These are phyloP conservation scores for Podospora pseudopauciseta DNA, from an alignment of 495 filamentous ascomycete species.

Conservation along the genomic window DNA sequence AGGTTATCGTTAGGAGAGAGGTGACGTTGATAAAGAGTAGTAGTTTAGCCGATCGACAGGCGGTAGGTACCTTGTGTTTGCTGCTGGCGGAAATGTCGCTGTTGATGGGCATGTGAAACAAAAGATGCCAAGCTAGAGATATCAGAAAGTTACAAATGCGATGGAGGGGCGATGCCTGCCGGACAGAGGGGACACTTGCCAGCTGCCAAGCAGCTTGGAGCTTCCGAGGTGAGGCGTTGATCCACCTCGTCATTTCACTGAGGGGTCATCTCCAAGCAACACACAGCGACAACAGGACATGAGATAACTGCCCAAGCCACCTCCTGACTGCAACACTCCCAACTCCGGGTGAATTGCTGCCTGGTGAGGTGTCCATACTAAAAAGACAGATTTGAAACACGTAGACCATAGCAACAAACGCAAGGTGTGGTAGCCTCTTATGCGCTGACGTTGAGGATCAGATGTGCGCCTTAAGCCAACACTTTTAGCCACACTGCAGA, in stretches of 20 bases:
- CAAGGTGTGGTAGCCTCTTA: slow-evolving; percentile 20
- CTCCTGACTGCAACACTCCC: slow-evolving; percentile 16
- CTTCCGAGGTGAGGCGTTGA: neutral
- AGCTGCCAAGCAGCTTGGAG: neutral
- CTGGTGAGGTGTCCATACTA: slow-evolving; percentile 1
- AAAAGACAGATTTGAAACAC: slow-evolving; percentile 8
- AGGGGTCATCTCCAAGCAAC: slow-evolving; percentile 7
- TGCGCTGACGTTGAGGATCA: slow-evolving; percentile 44
- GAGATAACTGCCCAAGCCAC: slow-evolving; percentile 20
- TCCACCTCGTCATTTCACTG: neutral
- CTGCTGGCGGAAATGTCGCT: neutral
- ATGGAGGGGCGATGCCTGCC: neutral
- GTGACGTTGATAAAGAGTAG: too few species aligned
- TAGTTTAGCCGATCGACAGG: too few species aligned
- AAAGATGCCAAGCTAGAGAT: neutral
- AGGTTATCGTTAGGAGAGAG: too few species aligned
- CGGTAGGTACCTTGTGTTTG: neutral
- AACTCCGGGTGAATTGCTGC: slow-evolving; percentile 22
- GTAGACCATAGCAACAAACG: slow-evolving; percentile 1
- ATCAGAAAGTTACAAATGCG: neutral
- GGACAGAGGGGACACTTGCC: neutral
- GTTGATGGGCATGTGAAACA: neutral
- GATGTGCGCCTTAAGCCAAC: slow-evolving; percentile 25
- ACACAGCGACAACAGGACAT: neutral
- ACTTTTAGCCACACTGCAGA: slow-evolving; percentile 13